phyloP scores from a whole-genome alignment of 345 rosid species.

The Carallia pectinifolia region DNA sequence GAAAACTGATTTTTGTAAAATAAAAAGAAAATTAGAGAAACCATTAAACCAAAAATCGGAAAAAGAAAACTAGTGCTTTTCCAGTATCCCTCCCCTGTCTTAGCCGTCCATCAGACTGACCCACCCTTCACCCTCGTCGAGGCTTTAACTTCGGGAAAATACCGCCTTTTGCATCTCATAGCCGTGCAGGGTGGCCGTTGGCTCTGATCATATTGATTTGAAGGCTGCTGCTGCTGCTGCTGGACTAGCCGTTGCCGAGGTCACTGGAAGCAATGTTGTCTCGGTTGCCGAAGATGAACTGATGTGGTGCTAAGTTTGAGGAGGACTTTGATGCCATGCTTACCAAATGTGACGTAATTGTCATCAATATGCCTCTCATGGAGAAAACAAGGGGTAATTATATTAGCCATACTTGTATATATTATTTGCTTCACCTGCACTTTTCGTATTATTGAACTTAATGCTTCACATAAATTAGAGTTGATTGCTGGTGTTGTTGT shows the following conservation, averaged over 20 bases:
- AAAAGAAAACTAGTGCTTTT: too few relatives aligned
- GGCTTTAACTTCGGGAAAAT: too few relatives aligned
- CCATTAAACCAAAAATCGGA: too few relatives aligned
- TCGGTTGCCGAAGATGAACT: constrained; percentile 97
- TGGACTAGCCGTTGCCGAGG: constrained; percentile 89
- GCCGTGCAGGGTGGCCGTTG: constrained; percentile 57
- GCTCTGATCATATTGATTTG: constrained; percentile 89
- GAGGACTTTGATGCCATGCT: constrained; percentile 83
- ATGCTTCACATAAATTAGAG: background rate
- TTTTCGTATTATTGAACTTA: background rate
- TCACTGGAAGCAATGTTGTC: constrained; percentile 89
- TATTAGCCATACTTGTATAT: background rate
- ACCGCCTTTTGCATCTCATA: constrained; percentile 80
- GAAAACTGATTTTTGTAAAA: too few relatives aligned
- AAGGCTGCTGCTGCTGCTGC: constrained; percentile 76
- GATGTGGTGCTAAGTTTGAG: constrained; percentile 85
- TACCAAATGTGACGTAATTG: constrained; percentile 78
- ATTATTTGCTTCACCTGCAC: too few relatives aligned
- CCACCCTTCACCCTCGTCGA: constrained; percentile 77
- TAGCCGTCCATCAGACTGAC: too few relatives aligned
- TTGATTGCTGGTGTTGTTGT: constrained; percentile 3
- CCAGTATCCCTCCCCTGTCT: too few relatives aligned
- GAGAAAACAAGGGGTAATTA: constrained; percentile 66
- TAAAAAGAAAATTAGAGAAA: too few relatives aligned
- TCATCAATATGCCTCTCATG: constrained; percentile 82